Evolutionary conservation across 2,329 filamentous ascomycete genomes (phyloP).

Genomic region (Colletotrichum plurivorum): DNA sequence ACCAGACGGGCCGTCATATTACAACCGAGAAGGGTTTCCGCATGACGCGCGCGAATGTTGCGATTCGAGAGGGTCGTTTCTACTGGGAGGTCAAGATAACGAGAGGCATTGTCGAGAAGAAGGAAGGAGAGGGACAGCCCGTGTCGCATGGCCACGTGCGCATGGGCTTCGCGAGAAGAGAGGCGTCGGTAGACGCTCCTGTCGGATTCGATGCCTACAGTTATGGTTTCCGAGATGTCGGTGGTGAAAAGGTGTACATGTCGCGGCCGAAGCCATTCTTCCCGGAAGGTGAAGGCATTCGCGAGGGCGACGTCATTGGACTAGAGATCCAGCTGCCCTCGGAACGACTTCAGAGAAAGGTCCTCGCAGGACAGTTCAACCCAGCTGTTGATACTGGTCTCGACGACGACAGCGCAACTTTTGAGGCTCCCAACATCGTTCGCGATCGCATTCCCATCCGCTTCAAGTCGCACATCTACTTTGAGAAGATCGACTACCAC

Average conservation of each 20-base stretch:
- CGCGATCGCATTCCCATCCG: constrained; percentile 95
- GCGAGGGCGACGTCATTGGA: constrained; percentile 93
- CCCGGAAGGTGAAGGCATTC: constrained; percentile 81
- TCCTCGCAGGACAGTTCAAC: constrained; percentile 90
- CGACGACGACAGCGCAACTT: constrained; percentile 66
- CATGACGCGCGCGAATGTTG: constrained; percentile 91
- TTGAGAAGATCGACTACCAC: constrained; percentile 93
- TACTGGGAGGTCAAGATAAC: constrained; percentile 96
- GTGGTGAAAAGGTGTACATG: constrained; percentile 93
- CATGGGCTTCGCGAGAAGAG: constrained; percentile 87
- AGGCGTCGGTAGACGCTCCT: constrained; percentile 85
- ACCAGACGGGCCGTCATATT: constrained; percentile 80
- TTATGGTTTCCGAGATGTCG: constrained; percentile 91
- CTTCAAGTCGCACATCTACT: constrained; percentile 94
- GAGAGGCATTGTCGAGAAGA: constrained; percentile 73
- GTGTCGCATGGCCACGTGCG: constrained; percentile 77
- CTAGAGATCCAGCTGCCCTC: constrained; percentile 93
- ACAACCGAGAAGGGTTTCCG: constrained; percentile 95
- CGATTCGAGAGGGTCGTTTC: constrained; percentile 88
- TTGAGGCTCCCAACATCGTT: constrained; percentile 84
- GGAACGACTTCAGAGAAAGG: constrained; percentile 86
- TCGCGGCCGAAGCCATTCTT: constrained; percentile 95
- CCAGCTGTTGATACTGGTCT: constrained; percentile 81
- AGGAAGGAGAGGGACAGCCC: constrained; percentile 57
- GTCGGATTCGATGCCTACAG: constrained; percentile 94